Base-by-base conservation (phyloP, 352 stramenopile species). In the Phytopythium aichiense region DNA sequence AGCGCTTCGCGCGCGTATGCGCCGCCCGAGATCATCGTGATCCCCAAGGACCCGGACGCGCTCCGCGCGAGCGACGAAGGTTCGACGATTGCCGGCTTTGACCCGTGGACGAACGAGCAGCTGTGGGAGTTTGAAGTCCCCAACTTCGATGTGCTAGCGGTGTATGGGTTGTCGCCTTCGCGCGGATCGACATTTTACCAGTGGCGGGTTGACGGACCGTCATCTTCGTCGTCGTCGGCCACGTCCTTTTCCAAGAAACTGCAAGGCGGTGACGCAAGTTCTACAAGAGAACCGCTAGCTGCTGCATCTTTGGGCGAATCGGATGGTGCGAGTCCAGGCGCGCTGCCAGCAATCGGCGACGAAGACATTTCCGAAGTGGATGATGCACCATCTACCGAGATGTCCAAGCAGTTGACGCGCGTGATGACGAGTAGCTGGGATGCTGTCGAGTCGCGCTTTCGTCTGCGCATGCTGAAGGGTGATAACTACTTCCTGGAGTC, bases 111-210 rank as follows among this genome's bases (percentile, higher is more conserved):
- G 23, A 81, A 74, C 51, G 67, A 88, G 50, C 75, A 87, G 38
- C 59, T 94, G 22, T 94, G 85, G 85, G 81, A 88, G 43, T 74
- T 80, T n/a, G 78, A 89, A 46, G 67, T 89, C 46, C 73, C 79
- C 37, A 64, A 87, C 31, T 88, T 90, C 63, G 79, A 94, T 51
- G 78, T 89, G 8, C 70, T 94, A 18, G 74, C 83, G 13, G 83
- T 92, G 12, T 88, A 77, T 60, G 83, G 83, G 35, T 61, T 92
- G 16, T 89, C 80, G 11, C 72, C 79, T 13, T 63, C 54, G 18
- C 76, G 71, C 37, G 80, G 73, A 43, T 61, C 73, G 25, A 85
- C 73, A 15, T 92, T 92, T 49, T 92, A 76, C 66, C 67, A 87
- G 55, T 92, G 83, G 83, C 84, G 75, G 30, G 74, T 90, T 8